Evolutionary conservation across 768 basidiomycete genomes (phyloP).

Genomic region (Rossbeevera mucosa): DNA sequence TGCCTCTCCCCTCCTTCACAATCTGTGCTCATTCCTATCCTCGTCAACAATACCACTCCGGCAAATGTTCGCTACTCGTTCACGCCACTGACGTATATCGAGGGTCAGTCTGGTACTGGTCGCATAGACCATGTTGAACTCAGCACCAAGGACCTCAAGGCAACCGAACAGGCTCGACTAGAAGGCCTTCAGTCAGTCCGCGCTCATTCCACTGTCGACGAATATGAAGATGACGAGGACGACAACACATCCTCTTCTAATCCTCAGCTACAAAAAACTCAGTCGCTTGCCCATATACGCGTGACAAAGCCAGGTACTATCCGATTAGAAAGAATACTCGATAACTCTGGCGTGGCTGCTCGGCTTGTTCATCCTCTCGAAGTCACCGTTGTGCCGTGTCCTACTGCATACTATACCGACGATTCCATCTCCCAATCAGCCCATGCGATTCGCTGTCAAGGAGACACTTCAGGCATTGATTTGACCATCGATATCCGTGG

Average conservation of each 20-base stretch:
- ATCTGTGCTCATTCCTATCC: conserved; percentile 69
- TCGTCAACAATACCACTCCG: conserved; percentile 88
- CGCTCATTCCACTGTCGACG: conserved; percentile 49
- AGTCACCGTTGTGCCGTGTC: conserved; percentile 78
- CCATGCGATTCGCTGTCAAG: conserved; percentile 60
- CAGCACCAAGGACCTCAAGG: conserved; percentile 58
- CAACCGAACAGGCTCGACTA: conserved; percentile 56
- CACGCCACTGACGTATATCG: conserved; percentile 54
- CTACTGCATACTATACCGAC: conserved; percentile 59
- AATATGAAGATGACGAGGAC: conserved; percentile 60
- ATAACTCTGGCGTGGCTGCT: conserved; percentile 66
- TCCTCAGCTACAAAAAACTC: conserved; percentile 63
- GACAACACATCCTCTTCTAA: conserved; percentile 30
- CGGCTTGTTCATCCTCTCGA: conserved; percentile 61
- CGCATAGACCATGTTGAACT: conserved; percentile 55
- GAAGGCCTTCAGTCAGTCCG: conserved; percentile 47
- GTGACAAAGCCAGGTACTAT: conserved; percentile 70
- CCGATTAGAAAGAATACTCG: conserved; percentile 68
- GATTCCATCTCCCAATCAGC: conserved; percentile 33
- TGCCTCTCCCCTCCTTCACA: conserved; percentile 57
- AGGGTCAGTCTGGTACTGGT: conserved; percentile 34
- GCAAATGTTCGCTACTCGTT: conserved; percentile 68
- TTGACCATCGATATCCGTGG: conserved; percentile 64
- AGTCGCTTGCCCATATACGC: conserved; percentile 68
- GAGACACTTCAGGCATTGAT: conserved; percentile 54